phyloP scores from a whole-genome alignment of 2,329 filamentous ascomycete genomes.

The Pestalotiopsis sp. region DNA sequence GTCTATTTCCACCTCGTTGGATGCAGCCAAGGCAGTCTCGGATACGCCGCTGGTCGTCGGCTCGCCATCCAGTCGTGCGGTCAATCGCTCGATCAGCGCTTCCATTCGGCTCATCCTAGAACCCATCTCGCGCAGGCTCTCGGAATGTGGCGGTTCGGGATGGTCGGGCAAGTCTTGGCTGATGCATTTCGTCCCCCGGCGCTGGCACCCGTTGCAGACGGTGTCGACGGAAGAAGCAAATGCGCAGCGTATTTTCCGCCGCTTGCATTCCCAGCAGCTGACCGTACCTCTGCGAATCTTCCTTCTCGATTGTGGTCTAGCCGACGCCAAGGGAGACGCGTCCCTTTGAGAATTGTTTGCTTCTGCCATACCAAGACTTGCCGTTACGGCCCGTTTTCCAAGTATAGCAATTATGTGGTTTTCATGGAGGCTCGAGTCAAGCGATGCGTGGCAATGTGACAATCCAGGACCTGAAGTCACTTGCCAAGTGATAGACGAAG shows the following conservation, averaged over 20 bases:
- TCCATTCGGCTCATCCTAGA: not conserved
- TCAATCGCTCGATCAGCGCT: not conserved
- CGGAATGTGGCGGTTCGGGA: conserved; percentile 4
- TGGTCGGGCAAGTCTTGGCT: conserved; percentile 50
- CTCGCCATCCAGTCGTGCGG: not conserved
- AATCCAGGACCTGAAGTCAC: not conserved
- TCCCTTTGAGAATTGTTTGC: not conserved
- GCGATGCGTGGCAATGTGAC: not conserved
- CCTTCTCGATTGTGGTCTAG: conserved; percentile 14
- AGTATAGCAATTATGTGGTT: not conserved
- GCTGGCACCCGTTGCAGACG: conserved; percentile 48
- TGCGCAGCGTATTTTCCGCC: conserved; percentile 54
- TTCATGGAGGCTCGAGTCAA: not conserved
- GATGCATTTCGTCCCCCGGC: conserved; percentile 45
- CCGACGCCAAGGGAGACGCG: not conserved
- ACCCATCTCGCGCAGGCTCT: conserved; percentile 5
- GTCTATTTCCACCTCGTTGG: not conserved
- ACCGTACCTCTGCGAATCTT: conserved; percentile 56
- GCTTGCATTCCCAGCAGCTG: conserved; percentile 63
- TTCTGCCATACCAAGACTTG: not conserved
- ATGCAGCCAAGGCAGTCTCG: not conserved
- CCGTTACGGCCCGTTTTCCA: not conserved
- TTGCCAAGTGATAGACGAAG: not conserved
- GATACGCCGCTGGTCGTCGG: not conserved
- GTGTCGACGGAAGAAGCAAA: conserved; percentile 39